phyloP scores from a whole-genome alignment of 352 stramenopile genomes.

The Phytophthora hibernalis region DNA sequence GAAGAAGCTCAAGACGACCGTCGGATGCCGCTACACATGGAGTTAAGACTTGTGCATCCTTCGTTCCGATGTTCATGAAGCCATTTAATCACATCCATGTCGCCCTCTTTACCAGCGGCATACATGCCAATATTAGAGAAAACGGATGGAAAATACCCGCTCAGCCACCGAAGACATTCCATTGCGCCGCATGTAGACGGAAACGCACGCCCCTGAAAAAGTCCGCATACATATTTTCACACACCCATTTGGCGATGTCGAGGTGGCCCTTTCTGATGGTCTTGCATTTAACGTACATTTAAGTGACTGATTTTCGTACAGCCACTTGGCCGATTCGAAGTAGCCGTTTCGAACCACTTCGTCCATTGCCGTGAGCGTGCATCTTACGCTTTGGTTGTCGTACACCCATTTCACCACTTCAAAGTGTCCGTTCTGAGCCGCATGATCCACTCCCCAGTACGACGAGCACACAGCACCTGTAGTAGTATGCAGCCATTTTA shows the following conservation, averaged over 20 bases:
- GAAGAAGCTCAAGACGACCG: not conserved
- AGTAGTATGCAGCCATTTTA: not conserved
- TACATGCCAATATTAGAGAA: not conserved
- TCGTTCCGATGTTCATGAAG: not conserved
- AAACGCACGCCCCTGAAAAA: too few species aligned
- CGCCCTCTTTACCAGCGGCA: not conserved
- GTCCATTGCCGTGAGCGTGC: not conserved
- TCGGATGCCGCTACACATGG: not conserved
- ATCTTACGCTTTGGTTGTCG: not conserved
- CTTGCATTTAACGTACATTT: not conserved
- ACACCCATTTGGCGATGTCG: not conserved
- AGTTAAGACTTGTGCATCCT: not conserved
- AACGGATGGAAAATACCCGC: not conserved
- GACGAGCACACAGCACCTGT: not conserved
- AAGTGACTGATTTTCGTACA: not conserved
- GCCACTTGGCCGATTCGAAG: constrained; percentile 24
- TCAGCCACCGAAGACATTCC: not conserved
- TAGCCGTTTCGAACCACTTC: not conserved
- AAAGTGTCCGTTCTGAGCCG: not conserved
- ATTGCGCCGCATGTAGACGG: not conserved
- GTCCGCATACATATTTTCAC: too few species aligned
- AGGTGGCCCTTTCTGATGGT: constrained; percentile 1
- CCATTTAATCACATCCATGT: constrained; percentile 1
- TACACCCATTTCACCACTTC: not conserved
- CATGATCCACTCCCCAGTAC: not conserved